These are phyloP conservation scores for Moesziomyces antarcticus DNA, from an alignment of 1,284 basidiomycete species.

Conservation along the genomic window DNA sequence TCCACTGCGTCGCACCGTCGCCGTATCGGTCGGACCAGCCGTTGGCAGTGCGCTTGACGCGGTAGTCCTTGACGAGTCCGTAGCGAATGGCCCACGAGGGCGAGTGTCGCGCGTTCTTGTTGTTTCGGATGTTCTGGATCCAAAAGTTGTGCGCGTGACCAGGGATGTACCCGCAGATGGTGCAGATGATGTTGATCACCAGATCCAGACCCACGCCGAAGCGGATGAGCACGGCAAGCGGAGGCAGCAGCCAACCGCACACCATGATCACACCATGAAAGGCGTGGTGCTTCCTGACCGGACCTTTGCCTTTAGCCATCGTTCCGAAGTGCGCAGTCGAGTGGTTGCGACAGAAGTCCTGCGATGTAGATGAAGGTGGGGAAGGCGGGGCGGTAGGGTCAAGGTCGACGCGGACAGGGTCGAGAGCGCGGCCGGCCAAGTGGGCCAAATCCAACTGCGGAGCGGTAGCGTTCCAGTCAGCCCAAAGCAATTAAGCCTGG, in stretches of 20 bases:
- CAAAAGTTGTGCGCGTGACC: slow-evolving; percentile 87
- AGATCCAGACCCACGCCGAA: slow-evolving; percentile 94
- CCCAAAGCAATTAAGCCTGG: too few relatives aligned
- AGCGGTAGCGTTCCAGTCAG: too few relatives aligned
- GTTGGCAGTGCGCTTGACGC: slow-evolving; percentile 44
- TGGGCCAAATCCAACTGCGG: too few relatives aligned
- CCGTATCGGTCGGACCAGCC: slow-evolving; percentile 55
- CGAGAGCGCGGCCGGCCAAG: too few relatives aligned
- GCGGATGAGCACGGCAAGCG: slow-evolving; percentile 83
- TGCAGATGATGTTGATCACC: slow-evolving; percentile 88
- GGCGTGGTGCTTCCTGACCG: slow-evolving; percentile 75
- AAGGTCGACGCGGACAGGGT: too few relatives aligned
- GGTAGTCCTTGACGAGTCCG: slow-evolving; percentile 55
- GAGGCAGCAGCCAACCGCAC: slow-evolving; percentile 49
- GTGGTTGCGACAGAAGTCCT: neutral
- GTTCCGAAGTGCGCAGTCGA: neutral
- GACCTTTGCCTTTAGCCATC: slow-evolving; percentile 36
- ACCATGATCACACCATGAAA: slow-evolving; percentile 78
- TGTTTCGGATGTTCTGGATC: slow-evolving; percentile 91
- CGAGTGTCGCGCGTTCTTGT: slow-evolving; percentile 87
- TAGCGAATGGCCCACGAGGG: slow-evolving; percentile 86
- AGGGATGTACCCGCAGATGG: slow-evolving; percentile 77
- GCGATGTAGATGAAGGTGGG: neutral
- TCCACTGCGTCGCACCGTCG: slow-evolving; percentile 29
- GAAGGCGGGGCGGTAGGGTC: neutral